phyloP scores from a whole-genome alignment of 2,329 filamentous ascomycete genomes.

The Sporothrix schenckii region DNA sequence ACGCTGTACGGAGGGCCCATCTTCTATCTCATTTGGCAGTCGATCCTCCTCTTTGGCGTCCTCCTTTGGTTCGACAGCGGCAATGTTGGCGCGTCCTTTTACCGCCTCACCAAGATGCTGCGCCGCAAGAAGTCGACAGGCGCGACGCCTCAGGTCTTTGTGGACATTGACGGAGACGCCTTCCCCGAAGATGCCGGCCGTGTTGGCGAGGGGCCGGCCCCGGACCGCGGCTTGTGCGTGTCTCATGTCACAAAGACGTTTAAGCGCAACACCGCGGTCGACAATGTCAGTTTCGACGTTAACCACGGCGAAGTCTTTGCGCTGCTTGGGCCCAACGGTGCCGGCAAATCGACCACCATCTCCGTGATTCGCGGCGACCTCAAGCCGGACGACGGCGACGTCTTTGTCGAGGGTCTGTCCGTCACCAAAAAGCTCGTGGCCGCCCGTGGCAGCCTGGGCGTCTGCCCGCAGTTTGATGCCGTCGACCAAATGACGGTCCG shows the following conservation, averaged over 20 bases:
- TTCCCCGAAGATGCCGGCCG: constrained; percentile 62
- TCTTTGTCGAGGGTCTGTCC: constrained; percentile 77
- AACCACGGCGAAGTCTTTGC: constrained; percentile 82
- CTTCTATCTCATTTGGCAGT: constrained; percentile 77
- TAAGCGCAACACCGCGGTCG: constrained; percentile 74
- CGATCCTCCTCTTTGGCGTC: constrained; percentile 68
- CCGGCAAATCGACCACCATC: constrained; percentile 89
- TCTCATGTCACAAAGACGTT: constrained; percentile 81
- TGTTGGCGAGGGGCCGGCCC: constrained; percentile 64
- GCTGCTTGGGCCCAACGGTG: constrained; percentile 85
- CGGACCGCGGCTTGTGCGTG: constrained; percentile 76
- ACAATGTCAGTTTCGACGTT: constrained; percentile 84
- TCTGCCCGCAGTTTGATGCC: constrained; percentile 86
- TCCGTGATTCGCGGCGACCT: constrained; percentile 88
- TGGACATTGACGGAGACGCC: constrained; percentile 22
- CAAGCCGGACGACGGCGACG: constrained; percentile 74
- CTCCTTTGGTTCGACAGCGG: constrained; percentile 83
- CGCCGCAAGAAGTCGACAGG: constrained; percentile 19
- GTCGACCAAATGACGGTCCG: constrained; percentile 88
- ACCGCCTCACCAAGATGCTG: constrained; percentile 34
- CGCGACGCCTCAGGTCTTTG: constrained; percentile 36
- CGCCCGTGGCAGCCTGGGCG: constrained; percentile 78
- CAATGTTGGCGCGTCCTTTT: constrained; percentile 57
- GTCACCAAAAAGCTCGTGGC: constrained; percentile 71
- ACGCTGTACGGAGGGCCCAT: constrained; percentile 81